Evolutionary conservation across 495 filamentous ascomycete species (phyloP).

Genomic region (Podospora anserina): DNA sequence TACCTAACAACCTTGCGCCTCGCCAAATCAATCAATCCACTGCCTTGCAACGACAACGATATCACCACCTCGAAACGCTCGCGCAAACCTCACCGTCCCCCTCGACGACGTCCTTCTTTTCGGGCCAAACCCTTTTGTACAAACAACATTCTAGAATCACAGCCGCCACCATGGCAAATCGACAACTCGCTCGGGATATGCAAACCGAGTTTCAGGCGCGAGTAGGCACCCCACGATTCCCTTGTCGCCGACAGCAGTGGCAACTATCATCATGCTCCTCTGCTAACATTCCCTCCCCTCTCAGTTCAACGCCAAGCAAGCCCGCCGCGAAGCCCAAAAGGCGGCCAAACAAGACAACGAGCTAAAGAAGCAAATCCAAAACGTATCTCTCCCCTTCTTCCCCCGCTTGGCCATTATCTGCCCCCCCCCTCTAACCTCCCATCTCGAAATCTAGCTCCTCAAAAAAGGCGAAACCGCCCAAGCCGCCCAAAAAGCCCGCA

Average conservation of each 20-base stretch:
- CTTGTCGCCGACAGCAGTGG: neutral
- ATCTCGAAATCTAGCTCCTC: conserved; percentile 50
- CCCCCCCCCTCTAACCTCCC: neutral
- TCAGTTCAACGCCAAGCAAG: conserved; percentile 81
- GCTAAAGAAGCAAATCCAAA: conserved; percentile 80
- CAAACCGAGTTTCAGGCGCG: conserved; percentile 52
- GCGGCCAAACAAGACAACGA: conserved; percentile 78
- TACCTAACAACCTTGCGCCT: neutral
- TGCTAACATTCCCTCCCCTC: neutral
- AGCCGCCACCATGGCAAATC: conserved; percentile 44
- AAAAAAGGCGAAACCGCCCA: conserved; percentile 70
- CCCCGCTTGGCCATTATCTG: conserved; percentile 11
- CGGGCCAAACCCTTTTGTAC: neutral
- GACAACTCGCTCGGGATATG: conserved; percentile 51
- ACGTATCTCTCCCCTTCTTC: conserved; percentile 43
- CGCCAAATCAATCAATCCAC: neutral
- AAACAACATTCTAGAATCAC: neutral
- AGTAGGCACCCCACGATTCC: conserved; percentile 32
- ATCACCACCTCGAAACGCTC: neutral
- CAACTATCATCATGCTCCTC: neutral
- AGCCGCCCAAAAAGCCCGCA: conserved; percentile 77
- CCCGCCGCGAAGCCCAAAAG: conserved; percentile 75
- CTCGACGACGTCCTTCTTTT: neutral
- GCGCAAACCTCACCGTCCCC: neutral
- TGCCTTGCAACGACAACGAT: neutral